Evolutionary conservation across 805 yeast species (phyloP).

Genomic region (Cyberlindnera maritima): DNA sequence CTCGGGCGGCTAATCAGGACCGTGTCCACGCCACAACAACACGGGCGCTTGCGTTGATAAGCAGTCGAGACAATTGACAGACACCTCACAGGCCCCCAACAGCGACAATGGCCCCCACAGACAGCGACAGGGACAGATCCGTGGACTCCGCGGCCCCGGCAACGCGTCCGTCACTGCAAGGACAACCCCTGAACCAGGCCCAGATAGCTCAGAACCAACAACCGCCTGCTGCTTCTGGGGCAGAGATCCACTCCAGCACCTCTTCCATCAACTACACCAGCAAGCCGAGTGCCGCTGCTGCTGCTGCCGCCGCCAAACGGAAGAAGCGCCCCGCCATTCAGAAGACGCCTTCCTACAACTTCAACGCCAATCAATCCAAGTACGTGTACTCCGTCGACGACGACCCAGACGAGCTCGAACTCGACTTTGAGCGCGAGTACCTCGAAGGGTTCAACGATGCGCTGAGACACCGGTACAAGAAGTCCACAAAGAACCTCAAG

Average conservation of each 20-base stretch:
- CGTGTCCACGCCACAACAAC: too few species aligned
- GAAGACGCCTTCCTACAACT: conserved; percentile 22
- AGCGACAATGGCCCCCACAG: not conserved
- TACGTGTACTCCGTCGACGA: conserved; percentile 77
- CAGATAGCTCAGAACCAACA: not conserved
- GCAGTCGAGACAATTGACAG: too few species aligned
- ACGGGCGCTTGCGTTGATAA: too few species aligned
- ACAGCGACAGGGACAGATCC: not conserved
- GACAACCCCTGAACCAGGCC: not conserved
- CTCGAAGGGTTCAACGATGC: conserved; percentile 76
- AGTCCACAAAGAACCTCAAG: conserved; percentile 25
- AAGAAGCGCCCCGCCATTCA: conserved; percentile 25
- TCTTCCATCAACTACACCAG: conserved; percentile 16
- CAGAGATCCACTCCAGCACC: conserved; percentile 14
- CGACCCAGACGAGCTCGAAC: conserved; percentile 68
- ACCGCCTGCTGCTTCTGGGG: conserved; percentile 2
- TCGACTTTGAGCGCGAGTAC: conserved; percentile 56
- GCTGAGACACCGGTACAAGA: conserved; percentile 44
- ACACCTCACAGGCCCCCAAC: too few species aligned
- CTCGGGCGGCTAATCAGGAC: too few species aligned
- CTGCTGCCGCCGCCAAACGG: conserved; percentile 7
- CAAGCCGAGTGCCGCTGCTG: conserved; percentile 1
- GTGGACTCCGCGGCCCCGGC: not conserved
- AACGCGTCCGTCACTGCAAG: not conserved
- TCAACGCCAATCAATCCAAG: conserved; percentile 19